A percentile compares a stretch with the other conserved stretches of the same genome.
Evolutionary conservation across 805 yeast species (phyloP).

Genomic region (Wickerhamomyces tratensis): DNA sequence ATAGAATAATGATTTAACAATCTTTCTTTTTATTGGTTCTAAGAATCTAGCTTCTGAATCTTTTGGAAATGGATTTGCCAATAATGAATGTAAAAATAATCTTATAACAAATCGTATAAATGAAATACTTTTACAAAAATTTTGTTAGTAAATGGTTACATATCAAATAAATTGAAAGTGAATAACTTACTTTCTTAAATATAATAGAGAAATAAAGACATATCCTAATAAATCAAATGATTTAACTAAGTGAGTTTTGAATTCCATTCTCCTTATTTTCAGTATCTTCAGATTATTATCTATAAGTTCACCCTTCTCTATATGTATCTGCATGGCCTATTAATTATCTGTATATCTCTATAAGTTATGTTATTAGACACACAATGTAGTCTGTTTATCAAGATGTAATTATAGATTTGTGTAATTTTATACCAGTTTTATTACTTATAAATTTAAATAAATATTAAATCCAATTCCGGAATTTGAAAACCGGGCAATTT

Average conservation of each 20-base stretch:
- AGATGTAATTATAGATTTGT: too few relatives aligned
- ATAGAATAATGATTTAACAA: conserved; percentile 22
- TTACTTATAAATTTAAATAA: too few relatives aligned
- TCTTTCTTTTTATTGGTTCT: conserved; percentile 10
- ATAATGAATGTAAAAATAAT: conserved; percentile 25
- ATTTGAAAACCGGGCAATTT: too few relatives aligned
- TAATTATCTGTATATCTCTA: too few relatives aligned
- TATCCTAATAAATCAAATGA: conserved; percentile 12
- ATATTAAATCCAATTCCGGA: too few relatives aligned
- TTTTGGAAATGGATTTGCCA: conserved; percentile 32
- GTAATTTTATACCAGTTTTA: too few relatives aligned
- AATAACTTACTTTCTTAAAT: conserved; percentile 14
- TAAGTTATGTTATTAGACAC: too few relatives aligned
- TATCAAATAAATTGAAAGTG: neutral
- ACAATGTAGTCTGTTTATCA: too few relatives aligned
- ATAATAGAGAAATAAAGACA: conserved; percentile 13
- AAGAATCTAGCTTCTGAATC: conserved; percentile 16
- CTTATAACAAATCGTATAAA: conserved; percentile 22
- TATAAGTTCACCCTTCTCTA: conserved; percentile 4
- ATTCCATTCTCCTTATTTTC: conserved; percentile 11
- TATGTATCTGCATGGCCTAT: conserved; percentile 1
- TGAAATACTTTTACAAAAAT: conserved; percentile 7
- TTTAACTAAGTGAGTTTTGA: conserved; percentile 6
- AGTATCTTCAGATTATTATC: conserved; percentile 10
- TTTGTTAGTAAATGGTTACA: conserved; percentile 1